Conservation (phyloP, 306 rosid genomes). For the Rosa lucieae region DNA sequence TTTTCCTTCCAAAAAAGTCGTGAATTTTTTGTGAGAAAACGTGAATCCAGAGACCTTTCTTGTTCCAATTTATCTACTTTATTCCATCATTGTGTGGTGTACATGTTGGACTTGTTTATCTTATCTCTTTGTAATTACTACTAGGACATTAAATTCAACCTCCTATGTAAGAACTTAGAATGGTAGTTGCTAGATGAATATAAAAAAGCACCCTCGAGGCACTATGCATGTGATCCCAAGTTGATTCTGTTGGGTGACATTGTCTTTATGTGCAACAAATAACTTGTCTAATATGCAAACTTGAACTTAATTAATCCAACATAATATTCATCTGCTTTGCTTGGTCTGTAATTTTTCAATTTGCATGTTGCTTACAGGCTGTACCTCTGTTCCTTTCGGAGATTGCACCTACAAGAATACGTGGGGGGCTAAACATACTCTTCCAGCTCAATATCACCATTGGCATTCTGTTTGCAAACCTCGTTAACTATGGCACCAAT, state of each 20-base stretch:
- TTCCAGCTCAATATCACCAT: constrained; percentile 80
- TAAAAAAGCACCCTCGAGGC: neutral
- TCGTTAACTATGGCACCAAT: constrained; percentile 67
- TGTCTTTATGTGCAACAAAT: neutral
- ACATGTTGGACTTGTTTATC: neutral
- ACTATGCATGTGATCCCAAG: constrained; percentile 9
- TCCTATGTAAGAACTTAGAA: neutral
- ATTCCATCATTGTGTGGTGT: neutral
- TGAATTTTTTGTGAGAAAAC: constrained; percentile 15
- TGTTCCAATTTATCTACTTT: neutral
- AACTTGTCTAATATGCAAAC: neutral
- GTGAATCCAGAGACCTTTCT: constrained; percentile 24
- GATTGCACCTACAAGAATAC: constrained; percentile 90
- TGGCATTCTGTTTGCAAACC: constrained; percentile 84
- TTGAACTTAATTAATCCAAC: neutral
- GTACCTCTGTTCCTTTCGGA: constrained; percentile 91
- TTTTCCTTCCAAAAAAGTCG: constrained; percentile 20
- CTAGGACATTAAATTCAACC: constrained; percentile 24
- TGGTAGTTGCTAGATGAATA: neutral
- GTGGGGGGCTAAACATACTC: constrained; percentile 82
- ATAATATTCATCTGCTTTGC: neutral
- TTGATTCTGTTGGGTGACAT: neutral
- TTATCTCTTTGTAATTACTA: constrained; percentile 17
- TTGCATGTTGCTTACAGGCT: constrained; percentile 48
- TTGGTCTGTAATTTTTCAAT: neutral